Base-by-base conservation (phyloP, 495 filamentous ascomycete genomes). In the Trichoderma erinaceum region DNA sequence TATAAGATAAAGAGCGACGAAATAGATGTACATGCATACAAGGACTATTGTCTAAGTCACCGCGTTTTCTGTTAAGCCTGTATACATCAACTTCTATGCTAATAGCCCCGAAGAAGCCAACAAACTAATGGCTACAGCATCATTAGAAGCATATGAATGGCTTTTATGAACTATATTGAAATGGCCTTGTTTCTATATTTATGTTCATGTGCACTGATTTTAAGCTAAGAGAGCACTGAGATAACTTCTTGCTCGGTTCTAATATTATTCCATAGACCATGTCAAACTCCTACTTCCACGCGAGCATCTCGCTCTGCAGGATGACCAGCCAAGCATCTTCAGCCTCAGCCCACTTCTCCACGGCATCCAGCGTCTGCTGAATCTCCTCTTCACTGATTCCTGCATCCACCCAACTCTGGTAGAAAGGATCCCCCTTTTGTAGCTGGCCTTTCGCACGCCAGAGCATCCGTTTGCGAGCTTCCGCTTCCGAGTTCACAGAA, bases 301-400 rank as follows among this genome's bases (percentile, higher is more conserved):
- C 78, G 23, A 79, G 71, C 71, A 78, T 73, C 68, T 80, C 78
- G 50, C 72, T 73, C 74, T 78, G 73, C 68, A 78, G 23, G 56
- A 71, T 69, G 4, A 68, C 77, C 68, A 69, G 77, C 78, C 77
- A 80, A 18, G 78, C 78, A 71, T 77, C 78, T 58, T 79, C 75
- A 38, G 69, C 75, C 63, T 75, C 75, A 16, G 72, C 73, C 78
- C 78, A 78, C 56, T 69, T 67, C 56, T 67, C 23, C 41, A 76
- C 67, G 12, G 78, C 78, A 15, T 4, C 16, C 50, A 73, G 38
- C 63, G 74, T 74, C 72, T 79, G 48, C 52, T 75, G 69, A 43
- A 80, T 77, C 73, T 77, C 78, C 0, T 75, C 75, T 44, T 77
- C 75, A 3, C 74, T 70, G 29, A 79, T 74, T 15, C 77, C 78